These are phyloP conservation scores for Erysimum pusillum DNA, from an alignment of 441 rosid species.

Conservation along the genomic window DNA sequence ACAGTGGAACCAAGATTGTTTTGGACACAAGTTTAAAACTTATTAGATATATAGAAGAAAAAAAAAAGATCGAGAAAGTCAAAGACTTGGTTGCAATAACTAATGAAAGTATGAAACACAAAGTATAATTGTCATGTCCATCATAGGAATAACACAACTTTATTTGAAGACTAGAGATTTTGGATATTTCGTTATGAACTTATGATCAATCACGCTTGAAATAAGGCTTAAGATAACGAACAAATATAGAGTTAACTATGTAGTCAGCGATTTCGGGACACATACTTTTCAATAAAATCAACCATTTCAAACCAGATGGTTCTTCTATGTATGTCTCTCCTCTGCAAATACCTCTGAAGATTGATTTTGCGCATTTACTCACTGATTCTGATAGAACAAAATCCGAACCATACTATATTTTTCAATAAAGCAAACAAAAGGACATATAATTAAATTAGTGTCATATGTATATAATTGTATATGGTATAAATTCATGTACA, in stretches of 20 bases:
- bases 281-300: neutral
- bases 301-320: slow-evolving; percentile 31
- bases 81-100: too few species aligned
- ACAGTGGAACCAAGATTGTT: neutral
- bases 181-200: neutral
- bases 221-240: neutral
- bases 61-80: too few species aligned
- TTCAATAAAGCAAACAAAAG: slow-evolving; percentile 7
- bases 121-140: too few species aligned
- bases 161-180: neutral
- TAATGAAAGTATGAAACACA: too few species aligned
- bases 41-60: too few species aligned
- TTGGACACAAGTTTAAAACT: too few species aligned
- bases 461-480: neutral
- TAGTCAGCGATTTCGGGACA: slow-evolving; percentile 14
- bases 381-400: slow-evolving; percentile 32
- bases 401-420: slow-evolving; percentile 36
- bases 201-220: slow-evolving; percentile 9
- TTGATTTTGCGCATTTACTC: slow-evolving; percentile 32
- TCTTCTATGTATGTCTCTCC: slow-evolving; percentile 40
- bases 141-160: neutral
- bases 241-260: neutral
- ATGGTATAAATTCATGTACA: neutral
- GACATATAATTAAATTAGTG: neutral
- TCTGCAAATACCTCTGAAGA: slow-evolving; percentile 37